These are phyloP conservation scores for Cenchrus purpureus DNA, from an alignment of 176 grass and related monocot genomes.

Conservation along the genomic window DNA sequence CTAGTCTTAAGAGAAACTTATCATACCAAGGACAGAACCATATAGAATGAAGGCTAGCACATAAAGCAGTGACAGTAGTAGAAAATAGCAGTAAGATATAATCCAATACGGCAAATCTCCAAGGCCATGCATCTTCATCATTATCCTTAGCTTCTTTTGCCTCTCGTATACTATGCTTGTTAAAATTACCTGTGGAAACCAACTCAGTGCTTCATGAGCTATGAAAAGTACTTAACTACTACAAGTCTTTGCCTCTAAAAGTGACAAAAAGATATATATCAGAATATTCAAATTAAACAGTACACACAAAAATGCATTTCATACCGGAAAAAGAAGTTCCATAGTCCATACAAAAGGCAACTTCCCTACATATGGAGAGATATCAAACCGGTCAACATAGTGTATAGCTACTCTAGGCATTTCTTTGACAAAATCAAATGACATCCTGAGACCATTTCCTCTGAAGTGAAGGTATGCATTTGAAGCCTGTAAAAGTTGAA, in stretches of 20 bases:
- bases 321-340: conserved; percentile 69
- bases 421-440: conserved; percentile 62
- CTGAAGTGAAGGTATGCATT: conserved; percentile 53
- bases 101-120: conserved; percentile 78
- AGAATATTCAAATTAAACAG: background rate
- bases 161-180: conserved; percentile 70
- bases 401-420: conserved; percentile 45
- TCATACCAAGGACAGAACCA: conserved; percentile 70
- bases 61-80: conserved; percentile 67
- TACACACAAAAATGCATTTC: background rate
- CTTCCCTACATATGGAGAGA: conserved; percentile 41
- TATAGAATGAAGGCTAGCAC: conserved; percentile 72
- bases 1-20: conserved; percentile 12
- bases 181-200: conserved; percentile 66
- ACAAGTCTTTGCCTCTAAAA: background rate
- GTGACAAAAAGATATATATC: background rate
- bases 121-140: conserved; percentile 97
- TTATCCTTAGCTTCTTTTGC: conserved; percentile 80
- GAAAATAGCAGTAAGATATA: conserved; percentile 87
- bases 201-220: conserved; percentile 21
- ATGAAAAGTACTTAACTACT: background rate
- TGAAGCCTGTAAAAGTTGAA: conserved; percentile 46
- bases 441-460: conserved; percentile 44
- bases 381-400: background rate
- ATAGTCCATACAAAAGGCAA: conserved; percentile 58